These are phyloP conservation scores for Alloteropsis semialata DNA, from an alignment of 176 grass and related monocot species.

Conservation along the genomic window DNA sequence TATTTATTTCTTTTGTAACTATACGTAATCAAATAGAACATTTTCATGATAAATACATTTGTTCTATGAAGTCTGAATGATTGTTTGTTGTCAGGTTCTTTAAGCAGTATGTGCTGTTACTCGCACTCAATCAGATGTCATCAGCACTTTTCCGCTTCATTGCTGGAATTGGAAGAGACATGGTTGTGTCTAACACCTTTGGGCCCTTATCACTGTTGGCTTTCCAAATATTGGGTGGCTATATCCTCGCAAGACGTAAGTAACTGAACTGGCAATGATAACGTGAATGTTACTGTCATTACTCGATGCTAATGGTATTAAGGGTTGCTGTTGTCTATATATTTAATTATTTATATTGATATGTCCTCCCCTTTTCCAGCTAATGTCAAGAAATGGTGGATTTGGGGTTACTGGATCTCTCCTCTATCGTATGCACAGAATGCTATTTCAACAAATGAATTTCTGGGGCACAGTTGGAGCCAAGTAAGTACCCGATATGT, in stretches of 20 bases:
- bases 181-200: conserved; percentile 84
- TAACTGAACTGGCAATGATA: conserved; percentile 1
- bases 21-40: conserved; percentile 9
- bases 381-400: conserved; percentile 84
- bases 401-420: conserved; percentile 92
- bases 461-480: conserved; percentile 65
- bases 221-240: conserved; percentile 67
- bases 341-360: conserved; percentile 24
- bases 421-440: conserved; percentile 80
- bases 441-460: conserved; percentile 72
- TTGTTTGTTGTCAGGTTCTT: conserved; percentile 62
- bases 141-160: conserved; percentile 74
- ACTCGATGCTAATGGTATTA: neutral
- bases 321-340: neutral
- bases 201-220: conserved; percentile 62
- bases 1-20: neutral
- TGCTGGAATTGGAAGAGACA: conserved; percentile 70
- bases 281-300: neutral
- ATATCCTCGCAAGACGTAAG: conserved; percentile 72
- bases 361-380: conserved; percentile 42
- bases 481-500: conserved; percentile 40
- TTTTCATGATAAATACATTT: neutral
- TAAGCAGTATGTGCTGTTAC: conserved; percentile 73
- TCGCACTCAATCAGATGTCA: conserved; percentile 76
- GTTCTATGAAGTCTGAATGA: conserved; percentile 13